These are phyloP conservation scores for Saccharomycopsis sp. DNA, from an alignment of 805 yeast genomes.

Conservation along the genomic window DNA sequence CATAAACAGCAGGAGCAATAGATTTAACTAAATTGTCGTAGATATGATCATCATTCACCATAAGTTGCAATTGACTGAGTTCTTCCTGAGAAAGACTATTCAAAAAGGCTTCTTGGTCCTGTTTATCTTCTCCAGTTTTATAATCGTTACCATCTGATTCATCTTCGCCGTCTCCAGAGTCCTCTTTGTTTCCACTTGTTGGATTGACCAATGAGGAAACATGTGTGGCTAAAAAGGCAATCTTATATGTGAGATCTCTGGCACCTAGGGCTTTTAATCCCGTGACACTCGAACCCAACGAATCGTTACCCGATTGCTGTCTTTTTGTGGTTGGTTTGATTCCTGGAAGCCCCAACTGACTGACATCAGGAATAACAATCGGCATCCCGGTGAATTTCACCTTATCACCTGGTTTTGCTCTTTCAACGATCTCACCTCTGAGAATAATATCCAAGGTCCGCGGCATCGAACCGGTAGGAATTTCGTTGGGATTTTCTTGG, in stretches of 20 bases:
- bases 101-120: conserved; percentile 76
- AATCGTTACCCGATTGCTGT: conserved; percentile 53
- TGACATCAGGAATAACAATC: conserved; percentile 89
- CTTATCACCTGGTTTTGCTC: conserved; percentile 96
- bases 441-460: conserved; percentile 88
- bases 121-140: conserved; percentile 44
- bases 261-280: conserved; percentile 90
- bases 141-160: conserved; percentile 28
- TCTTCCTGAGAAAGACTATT: conserved; percentile 76
- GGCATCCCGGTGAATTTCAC: conserved; percentile 92
- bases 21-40: conserved; percentile 81
- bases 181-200: conserved; percentile 23
- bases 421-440: conserved; percentile 90
- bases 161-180: conserved; percentile 27
- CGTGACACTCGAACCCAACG: conserved; percentile 76
- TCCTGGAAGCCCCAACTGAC: conserved; percentile 93
- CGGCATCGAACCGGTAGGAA: conserved; percentile 99
- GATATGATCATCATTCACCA: conserved; percentile 85
- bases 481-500: conserved; percentile 93
- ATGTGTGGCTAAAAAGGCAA: conserved; percentile 89
- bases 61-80: conserved; percentile 73
- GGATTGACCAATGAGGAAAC: conserved; percentile 55
- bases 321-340: conserved; percentile 78
- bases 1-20: conserved; percentile 93
- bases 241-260: conserved; percentile 84